A percentile compares a stretch with the other conserved stretches of the same genome.
phyloP scores from a whole-genome alignment of 2,329 filamentous ascomycete genomes.

The Berkeleyomyces rouxiae region DNA sequence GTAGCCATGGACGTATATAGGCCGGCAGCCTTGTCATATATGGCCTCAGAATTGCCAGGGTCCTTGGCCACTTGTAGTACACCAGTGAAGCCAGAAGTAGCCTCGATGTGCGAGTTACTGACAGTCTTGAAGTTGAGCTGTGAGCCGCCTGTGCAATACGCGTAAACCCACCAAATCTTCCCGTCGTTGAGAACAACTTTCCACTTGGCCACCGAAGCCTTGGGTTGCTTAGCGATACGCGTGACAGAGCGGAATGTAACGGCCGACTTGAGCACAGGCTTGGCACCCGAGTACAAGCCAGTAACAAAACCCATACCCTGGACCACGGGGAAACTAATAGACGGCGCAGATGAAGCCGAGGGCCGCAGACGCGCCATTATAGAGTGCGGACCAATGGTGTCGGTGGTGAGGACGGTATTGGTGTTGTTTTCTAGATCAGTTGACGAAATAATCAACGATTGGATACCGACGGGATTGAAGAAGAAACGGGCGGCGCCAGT shows the following conservation, averaged over 20 bases:
- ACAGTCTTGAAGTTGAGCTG: slow-evolving; percentile 51
- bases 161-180: slow-evolving; percentile 66
- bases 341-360: slow-evolving; percentile 33
- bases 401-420: slow-evolving; percentile 38
- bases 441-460: slow-evolving; percentile 67
- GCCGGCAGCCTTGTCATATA: slow-evolving; percentile 63
- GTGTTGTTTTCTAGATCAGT: slow-evolving; percentile 41
- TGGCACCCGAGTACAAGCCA: slow-evolving; percentile 51
- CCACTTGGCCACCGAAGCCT: slow-evolving; percentile 58
- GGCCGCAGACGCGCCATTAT: slow-evolving; percentile 51
- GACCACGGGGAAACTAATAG: slow-evolving; percentile 63
- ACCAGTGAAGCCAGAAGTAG: slow-evolving; percentile 54
- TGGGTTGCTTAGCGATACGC: slow-evolving; percentile 36
- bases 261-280: slow-evolving; percentile 56
- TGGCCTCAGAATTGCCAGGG: slow-evolving; percentile 39
- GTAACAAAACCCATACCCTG: slow-evolving; percentile 87
- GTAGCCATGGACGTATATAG: slow-evolving; percentile 51
- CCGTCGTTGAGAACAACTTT: slow-evolving; percentile 55
- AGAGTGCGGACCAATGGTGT: slow-evolving; percentile 40
- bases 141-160: slow-evolving; percentile 39
- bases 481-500: slow-evolving; percentile 54
- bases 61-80: slow-evolving; percentile 73
- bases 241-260: slow-evolving; percentile 58
- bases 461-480: slow-evolving; percentile 64
- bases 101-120: slow-evolving; percentile 48